A percentile compares a stretch with the other conserved stretches of the same genome.
phyloP scores from a whole-genome alignment of 23 red algal genomes.

The Gracilaria vermiculophylla region DNA sequence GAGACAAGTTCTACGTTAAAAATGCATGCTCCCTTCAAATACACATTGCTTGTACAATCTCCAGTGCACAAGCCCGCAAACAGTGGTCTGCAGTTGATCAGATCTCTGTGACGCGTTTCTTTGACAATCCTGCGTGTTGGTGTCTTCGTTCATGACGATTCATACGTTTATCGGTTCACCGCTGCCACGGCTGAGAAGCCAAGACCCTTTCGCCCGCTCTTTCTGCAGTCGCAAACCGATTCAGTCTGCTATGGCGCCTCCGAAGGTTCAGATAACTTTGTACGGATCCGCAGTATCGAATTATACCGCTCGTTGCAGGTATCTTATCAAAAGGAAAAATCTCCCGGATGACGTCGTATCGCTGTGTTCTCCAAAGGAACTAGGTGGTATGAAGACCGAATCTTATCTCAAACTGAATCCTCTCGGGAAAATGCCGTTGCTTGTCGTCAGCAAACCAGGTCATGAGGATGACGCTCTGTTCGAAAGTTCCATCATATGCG shows the following conservation, averaged over 20 bases:
- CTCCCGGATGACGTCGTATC: constrained; percentile 21
- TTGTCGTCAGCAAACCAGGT: constrained; percentile 21
- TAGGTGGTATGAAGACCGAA: constrained; percentile 64
- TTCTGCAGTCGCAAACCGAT: neutral
- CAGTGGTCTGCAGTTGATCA: too few relatives aligned
- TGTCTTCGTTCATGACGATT: neutral
- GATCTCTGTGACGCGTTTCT: too few relatives aligned
- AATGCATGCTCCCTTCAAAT: neutral
- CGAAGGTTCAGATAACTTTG: constrained; percentile 43
- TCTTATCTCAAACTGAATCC: constrained; percentile 65
- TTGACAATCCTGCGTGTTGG: too few relatives aligned
- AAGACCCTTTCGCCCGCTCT: neutral
- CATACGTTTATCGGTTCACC: neutral
- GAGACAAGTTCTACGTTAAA: neutral
- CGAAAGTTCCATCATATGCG: constrained; percentile 78
- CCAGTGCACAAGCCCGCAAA: too few relatives aligned
- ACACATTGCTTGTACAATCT: too few relatives aligned
- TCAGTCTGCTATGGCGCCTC: neutral
- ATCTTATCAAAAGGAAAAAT: constrained; percentile 62
- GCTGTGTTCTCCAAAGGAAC: constrained; percentile 36
- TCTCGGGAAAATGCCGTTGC: constrained; percentile 70
- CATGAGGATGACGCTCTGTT: constrained; percentile 26
- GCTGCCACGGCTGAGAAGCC: neutral
- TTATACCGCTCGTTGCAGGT: constrained; percentile 66
- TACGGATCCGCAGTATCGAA: constrained; percentile 66